Evolutionary conservation across 208 protist genomes (phyloP).

Genomic region (Crithidia fasciculata): DNA sequence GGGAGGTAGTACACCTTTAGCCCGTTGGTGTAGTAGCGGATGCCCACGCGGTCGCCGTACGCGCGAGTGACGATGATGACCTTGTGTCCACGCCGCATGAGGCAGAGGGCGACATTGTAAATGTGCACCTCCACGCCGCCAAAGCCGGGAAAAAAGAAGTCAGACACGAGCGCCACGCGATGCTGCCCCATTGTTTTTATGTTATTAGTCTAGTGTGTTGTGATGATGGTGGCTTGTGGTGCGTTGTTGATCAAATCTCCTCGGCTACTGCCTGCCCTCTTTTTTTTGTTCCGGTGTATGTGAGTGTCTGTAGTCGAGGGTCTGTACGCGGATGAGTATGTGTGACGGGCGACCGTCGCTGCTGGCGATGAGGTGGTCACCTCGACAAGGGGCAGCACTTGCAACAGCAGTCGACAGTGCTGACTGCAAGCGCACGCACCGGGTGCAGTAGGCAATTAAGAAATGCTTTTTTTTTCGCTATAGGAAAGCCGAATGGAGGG

Average conservation of each 20-base stretch:
- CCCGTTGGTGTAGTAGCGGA: constrained; percentile 96
- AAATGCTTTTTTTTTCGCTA: too few species aligned
- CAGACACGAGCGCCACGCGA: constrained; percentile 92
- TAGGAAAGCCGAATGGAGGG: too few species aligned
- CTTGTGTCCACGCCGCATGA: constrained; percentile 96
- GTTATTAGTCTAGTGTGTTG: too few species aligned
- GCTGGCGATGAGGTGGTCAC: too few species aligned
- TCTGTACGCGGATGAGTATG: background rate
- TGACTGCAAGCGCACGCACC: too few species aligned
- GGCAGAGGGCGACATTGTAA: constrained; percentile 95
- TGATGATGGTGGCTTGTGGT: too few species aligned
- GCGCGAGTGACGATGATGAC: constrained; percentile 96
- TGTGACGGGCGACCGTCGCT: background rate
- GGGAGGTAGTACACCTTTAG: constrained; percentile 99
- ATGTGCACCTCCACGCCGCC: constrained; percentile 98
- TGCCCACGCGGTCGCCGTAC: constrained; percentile 94
- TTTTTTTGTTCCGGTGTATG: background rate
- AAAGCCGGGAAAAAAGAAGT: constrained; percentile 99
- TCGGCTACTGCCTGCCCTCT: background rate
- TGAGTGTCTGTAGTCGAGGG: background rate
- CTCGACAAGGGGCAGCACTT: too few species aligned
- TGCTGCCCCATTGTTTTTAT: constrained; percentile 61
- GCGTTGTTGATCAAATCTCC: too few species aligned
- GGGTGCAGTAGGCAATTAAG: too few species aligned
- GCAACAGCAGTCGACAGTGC: too few species aligned